Percentiles rank a stretch among this genome's conserved stretches.
These are phyloP conservation scores for Tremella yokohamensis DNA, from an alignment of 768 basidiomycete species.

Conservation along the genomic window DNA sequence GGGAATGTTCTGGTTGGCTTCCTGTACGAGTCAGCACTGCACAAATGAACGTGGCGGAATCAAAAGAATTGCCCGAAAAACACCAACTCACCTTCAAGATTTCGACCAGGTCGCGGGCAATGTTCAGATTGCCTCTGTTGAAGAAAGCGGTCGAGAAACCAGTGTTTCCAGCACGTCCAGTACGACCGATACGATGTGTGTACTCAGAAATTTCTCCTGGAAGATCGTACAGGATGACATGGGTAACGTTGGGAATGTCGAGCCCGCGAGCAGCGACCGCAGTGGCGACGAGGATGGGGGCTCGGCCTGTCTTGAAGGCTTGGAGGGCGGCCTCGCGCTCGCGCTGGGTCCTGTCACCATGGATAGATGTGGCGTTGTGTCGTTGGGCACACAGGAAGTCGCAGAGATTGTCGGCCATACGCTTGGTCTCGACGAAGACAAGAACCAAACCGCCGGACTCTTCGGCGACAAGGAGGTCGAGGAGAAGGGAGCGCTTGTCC, in stretches of 20 bases:
- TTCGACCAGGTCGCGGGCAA: constrained; percentile 86
- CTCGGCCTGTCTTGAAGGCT: constrained; percentile 90
- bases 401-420: constrained; percentile 97
- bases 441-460: constrained; percentile 75
- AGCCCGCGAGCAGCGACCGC: constrained; percentile 98
- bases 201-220: constrained; percentile 99
- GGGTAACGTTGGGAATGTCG: constrained; percentile 98
- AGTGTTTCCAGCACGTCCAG: constrained; percentile 96
- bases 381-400: constrained; percentile 83
- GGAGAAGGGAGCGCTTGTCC: constrained; percentile 93
- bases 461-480: constrained; percentile 86
- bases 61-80: constrained; percentile 1
- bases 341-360: constrained; percentile 95
- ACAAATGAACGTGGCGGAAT: not conserved
- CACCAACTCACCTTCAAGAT: constrained; percentile 57
- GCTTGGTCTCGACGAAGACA: constrained; percentile 98
- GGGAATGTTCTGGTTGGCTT: constrained; percentile 64
- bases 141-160: constrained; percentile 90
- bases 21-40: not conserved
- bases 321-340: constrained; percentile 94
- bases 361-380: constrained; percentile 91
- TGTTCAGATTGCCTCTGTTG: constrained; percentile 80
- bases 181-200: constrained; percentile 96
- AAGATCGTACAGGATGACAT: constrained; percentile 96
- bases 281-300: constrained; percentile 94